Evolutionary conservation across 23 red algal species (phyloP).

Genomic region (Gracilaria gracilis): DNA sequence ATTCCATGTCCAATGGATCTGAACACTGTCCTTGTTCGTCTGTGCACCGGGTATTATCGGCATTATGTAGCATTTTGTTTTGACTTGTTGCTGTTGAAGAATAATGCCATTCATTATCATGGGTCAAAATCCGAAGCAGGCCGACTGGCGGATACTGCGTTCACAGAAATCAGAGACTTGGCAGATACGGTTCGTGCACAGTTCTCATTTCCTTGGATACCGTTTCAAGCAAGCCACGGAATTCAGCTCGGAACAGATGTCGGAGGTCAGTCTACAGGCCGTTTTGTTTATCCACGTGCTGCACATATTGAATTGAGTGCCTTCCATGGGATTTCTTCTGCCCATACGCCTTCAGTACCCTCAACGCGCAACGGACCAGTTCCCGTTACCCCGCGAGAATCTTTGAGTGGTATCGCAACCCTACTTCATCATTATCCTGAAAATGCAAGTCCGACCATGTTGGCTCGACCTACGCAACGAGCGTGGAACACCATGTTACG

Average conservation of each 20-base stretch:
- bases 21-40: constrained; percentile 61
- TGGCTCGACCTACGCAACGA: not conserved
- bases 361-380: not conserved
- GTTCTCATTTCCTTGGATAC: constrained; percentile 47
- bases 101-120: constrained; percentile 55
- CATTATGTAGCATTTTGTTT: constrained; percentile 57
- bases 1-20: constrained; percentile 80
- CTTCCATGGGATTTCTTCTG: not conserved
- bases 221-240: not conserved
- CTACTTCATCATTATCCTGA: not conserved
- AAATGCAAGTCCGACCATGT: not conserved
- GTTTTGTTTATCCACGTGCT: not conserved
- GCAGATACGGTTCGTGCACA: constrained; percentile 46
- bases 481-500: constrained; percentile 26
- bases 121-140: constrained; percentile 53
- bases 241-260: not conserved
- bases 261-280: not conserved
- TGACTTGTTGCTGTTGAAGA: constrained; percentile 55
- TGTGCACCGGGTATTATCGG: constrained; percentile 72
- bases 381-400: not conserved
- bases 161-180: constrained; percentile 36
- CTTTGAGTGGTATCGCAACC: constrained; percentile 4
- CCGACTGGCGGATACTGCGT: constrained; percentile 14
- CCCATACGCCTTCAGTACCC: not conserved
- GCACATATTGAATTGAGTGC: constrained; percentile 15